These are phyloP conservation scores for Monilinia fructigena DNA, from an alignment of 2,329 filamentous ascomycete species.

Conservation along the genomic window DNA sequence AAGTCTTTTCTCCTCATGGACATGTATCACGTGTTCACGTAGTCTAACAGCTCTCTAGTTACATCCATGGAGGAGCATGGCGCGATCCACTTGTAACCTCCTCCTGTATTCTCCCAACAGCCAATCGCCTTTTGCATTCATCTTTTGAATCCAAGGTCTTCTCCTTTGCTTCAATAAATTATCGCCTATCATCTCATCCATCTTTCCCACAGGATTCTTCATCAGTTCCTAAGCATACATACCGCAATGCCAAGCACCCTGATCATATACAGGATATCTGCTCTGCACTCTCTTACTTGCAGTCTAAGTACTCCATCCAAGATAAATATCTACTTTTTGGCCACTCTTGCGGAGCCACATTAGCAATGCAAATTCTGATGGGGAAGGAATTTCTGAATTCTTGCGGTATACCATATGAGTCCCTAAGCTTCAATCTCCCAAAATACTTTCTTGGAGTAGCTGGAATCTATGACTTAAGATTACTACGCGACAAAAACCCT, in stretches of 20 bases:
- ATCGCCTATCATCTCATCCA: conserved; percentile 59
- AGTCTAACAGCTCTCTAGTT: conserved; percentile 25
- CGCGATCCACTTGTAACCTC: conserved; percentile 54
- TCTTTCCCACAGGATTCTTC: conserved; percentile 44
- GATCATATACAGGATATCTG: conserved; percentile 59
- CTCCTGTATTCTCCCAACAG: conserved; percentile 47
- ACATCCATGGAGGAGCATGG: conserved; percentile 63
- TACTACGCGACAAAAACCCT: conserved; percentile 28
- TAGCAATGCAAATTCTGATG: conserved; percentile 54
- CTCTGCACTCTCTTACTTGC: conserved; percentile 51
- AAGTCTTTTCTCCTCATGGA: neutral
- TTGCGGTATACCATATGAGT: conserved; percentile 5
- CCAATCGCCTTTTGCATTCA: conserved; percentile 44
- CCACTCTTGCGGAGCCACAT: conserved; percentile 62
- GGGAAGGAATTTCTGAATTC: conserved; percentile 12
- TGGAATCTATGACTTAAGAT: conserved; percentile 63
- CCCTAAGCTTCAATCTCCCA: conserved; percentile 9
- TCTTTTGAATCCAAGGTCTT: conserved; percentile 45
- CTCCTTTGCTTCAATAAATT: conserved; percentile 65
- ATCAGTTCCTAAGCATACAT: conserved; percentile 20
- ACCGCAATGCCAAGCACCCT: conserved; percentile 55
- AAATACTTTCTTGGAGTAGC: conserved; percentile 48
- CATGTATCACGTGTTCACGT: neutral
- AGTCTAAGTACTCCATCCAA: conserved; percentile 47
- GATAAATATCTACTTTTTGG: conserved; percentile 56